Percentiles rank a stretch among this genome's conserved stretches.
Conservation (phyloP, 2,329 filamentous ascomycete species). For the Sporothrix globosa region DNA sequence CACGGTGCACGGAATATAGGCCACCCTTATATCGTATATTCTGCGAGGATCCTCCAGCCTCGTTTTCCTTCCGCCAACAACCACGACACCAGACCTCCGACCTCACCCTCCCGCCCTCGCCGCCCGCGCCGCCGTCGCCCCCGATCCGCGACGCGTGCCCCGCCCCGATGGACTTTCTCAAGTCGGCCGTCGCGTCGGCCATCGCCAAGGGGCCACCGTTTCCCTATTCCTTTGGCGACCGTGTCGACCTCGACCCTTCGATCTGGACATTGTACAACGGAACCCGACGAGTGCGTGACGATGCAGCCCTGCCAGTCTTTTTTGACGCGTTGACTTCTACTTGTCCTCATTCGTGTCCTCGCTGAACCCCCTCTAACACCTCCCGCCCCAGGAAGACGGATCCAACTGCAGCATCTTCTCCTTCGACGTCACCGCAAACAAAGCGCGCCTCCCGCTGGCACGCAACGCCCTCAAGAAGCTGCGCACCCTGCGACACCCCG, state of each 20-base stretch:
- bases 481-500: constrained; percentile 88
- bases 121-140: not conserved
- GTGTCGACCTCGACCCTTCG: constrained; percentile 87
- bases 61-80: not conserved
- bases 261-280: constrained; percentile 98
- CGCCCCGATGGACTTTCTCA: constrained; percentile 88
- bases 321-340: not conserved
- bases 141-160: constrained; percentile 55
- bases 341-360: not conserved
- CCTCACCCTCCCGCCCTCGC: not conserved
- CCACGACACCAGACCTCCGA: not conserved
- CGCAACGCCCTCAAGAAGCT: constrained; percentile 94
- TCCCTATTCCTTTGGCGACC: constrained; percentile 89
- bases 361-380: constrained; percentile 12
- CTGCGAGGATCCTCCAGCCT: constrained; percentile 5
- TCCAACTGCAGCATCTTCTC: constrained; percentile 96
- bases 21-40: not conserved
- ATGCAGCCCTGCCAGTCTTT: not conserved
- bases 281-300: constrained; percentile 72
- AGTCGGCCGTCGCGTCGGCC: constrained; percentile 94
- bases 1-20: constrained; percentile 1
- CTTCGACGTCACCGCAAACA: constrained; percentile 84
- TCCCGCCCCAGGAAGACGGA: constrained; percentile 74
- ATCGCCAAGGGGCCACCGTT: constrained; percentile 94
- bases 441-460: constrained; percentile 79